These are phyloP conservation scores for Brassica nigra DNA, from an alignment of 345 rosid genomes.

Conservation along the genomic window DNA sequence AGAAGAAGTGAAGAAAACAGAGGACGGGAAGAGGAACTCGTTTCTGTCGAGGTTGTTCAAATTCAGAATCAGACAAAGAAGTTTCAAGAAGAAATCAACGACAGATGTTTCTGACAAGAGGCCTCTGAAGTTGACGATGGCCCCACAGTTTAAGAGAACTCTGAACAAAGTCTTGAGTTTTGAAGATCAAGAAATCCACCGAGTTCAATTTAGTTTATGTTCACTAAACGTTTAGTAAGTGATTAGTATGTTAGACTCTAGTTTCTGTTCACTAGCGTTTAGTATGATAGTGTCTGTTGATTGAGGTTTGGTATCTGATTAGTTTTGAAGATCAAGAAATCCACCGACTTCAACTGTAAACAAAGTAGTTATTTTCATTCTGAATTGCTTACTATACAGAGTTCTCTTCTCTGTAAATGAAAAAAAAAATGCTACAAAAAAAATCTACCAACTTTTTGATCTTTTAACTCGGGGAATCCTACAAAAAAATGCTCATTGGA, in stretches of 20 bases:
- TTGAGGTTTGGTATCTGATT: too few species aligned
- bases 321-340: too few species aligned
- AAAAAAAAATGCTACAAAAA: too few species aligned
- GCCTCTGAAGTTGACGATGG: background rate
- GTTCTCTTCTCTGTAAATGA: too few species aligned
- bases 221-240: background rate
- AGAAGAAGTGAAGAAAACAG: background rate
- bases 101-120: background rate
- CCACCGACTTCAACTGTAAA: too few species aligned
- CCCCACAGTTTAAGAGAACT: background rate
- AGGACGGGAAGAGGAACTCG: background rate
- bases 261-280: background rate
- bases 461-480: too few species aligned
- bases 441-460: too few species aligned
- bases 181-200: background rate
- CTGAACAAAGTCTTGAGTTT: background rate
- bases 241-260: background rate
- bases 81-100: background rate
- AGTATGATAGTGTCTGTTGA: background rate
- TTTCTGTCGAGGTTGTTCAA: background rate
- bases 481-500: too few species aligned
- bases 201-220: background rate
- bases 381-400: too few species aligned
- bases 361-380: too few species aligned
- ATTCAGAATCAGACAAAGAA: background rate